Conservation (phyloP, 148 eudicot genomes). For the Amaranthus palmeri region DNA sequence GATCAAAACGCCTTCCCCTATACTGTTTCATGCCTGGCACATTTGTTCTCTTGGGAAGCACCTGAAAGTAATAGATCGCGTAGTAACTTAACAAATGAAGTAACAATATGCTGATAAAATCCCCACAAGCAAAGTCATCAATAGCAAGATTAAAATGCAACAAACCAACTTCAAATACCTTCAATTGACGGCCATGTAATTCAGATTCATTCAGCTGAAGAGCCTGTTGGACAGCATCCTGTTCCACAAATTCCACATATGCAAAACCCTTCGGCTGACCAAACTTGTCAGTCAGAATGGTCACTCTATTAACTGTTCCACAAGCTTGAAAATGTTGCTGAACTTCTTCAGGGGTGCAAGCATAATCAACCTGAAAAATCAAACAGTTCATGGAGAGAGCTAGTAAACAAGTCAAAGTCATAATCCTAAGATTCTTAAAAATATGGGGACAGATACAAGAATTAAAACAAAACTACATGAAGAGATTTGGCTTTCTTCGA, state of each 20-base stretch:
- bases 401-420: conserved; percentile 1
- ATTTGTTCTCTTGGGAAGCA: conserved; percentile 79
- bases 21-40: conserved; percentile 82
- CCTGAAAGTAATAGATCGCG: conserved; percentile 36
- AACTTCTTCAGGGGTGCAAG: conserved; percentile 98
- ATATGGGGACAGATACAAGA: no score
- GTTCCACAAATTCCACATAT: conserved; percentile 88
- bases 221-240: conserved; percentile 87
- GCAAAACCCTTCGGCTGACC: conserved; percentile 99
- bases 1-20: conserved; percentile 55
- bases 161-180: conserved; percentile 34
- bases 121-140: not conserved
- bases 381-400: conserved; percentile 4
- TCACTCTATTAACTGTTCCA: conserved; percentile 87
- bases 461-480: no score
- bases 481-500: no score
- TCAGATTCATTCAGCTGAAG: conserved; percentile 80
- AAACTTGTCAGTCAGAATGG: conserved; percentile 86
- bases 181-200: conserved; percentile 91
- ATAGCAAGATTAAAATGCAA: not conserved
- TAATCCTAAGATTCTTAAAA: no score
- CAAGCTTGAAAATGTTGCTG: conserved; percentile 94
- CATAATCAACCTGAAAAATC: conserved; percentile 81
- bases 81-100: not conserved
- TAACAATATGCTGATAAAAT: not conserved